Conservation (phyloP, 2,329 filamentous ascomycete genomes). For the Aureobasidium namibiae region DNA sequence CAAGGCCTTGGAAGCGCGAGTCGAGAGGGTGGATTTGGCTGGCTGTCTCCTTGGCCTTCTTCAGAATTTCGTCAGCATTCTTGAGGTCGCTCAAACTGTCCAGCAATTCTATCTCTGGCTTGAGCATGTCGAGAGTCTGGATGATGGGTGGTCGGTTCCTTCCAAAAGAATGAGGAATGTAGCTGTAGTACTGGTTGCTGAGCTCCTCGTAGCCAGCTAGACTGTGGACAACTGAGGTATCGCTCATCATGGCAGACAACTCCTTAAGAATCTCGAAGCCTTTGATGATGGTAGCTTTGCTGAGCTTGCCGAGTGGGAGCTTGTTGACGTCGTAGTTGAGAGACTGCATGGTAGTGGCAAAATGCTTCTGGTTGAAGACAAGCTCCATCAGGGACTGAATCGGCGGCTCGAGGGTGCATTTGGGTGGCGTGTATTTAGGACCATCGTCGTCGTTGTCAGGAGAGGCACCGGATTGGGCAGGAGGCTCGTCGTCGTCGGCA, state of each 20-base stretch:
- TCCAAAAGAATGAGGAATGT: conserved; percentile 76
- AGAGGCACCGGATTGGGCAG: conserved; percentile 19
- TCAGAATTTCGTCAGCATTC: conserved; percentile 69
- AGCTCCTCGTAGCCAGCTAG: conserved; percentile 49
- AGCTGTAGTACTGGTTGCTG: conserved; percentile 71
- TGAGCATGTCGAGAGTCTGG: conserved; percentile 47
- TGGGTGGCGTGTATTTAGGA: conserved; percentile 21
- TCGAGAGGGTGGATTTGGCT: conserved; percentile 57
- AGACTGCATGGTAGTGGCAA: conserved; percentile 56
- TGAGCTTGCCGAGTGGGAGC: conserved; percentile 74
- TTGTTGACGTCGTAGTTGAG: conserved; percentile 69
- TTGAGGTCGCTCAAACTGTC: conserved; percentile 82
- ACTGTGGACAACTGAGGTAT: conserved; percentile 43
- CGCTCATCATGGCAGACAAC: conserved; percentile 57
- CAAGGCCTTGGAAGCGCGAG: conserved; percentile 61
- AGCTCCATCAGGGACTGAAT: conserved; percentile 66
- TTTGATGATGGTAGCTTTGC: conserved; percentile 64
- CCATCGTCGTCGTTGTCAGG: conserved; percentile 15
- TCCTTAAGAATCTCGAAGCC: conserved; percentile 74
- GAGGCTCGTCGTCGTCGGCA: conserved; percentile 43
- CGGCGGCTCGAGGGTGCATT: conserved; percentile 51
- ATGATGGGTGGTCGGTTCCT: conserved; percentile 66
- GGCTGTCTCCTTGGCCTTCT: conserved; percentile 43
- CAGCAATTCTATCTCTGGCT: conserved; percentile 69
- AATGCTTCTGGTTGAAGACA: conserved; percentile 73